Evolutionary conservation across 2,329 filamentous ascomycete species (phyloP).

Genomic region (Chaetomiaceae sp.): DNA sequence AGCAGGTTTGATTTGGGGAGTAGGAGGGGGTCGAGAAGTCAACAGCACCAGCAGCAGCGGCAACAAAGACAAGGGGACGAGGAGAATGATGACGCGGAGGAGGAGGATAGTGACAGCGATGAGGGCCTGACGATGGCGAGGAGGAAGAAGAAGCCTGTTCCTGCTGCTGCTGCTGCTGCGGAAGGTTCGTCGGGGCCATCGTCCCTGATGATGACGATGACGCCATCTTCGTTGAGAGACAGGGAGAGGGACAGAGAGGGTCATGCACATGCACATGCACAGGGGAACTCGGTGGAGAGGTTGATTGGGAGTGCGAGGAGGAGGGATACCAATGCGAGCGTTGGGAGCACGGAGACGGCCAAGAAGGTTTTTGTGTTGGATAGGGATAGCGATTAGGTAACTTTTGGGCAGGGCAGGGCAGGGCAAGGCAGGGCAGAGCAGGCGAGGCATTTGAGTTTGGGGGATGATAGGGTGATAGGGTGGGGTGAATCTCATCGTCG

Average conservation of each 20-base stretch:
- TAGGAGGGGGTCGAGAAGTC: no score
- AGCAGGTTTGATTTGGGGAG: no score
- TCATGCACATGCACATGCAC: slow-evolving; percentile 3
- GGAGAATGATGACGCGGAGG: slow-evolving; percentile 42
- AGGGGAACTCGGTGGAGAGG: slow-evolving; percentile 29
- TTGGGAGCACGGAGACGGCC: slow-evolving; percentile 59
- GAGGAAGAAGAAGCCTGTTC: slow-evolving; percentile 38
- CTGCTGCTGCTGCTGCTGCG: background rate
- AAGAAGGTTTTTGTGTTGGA: slow-evolving; percentile 51
- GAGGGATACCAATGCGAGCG: slow-evolving; percentile 57
- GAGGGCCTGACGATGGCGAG: slow-evolving; percentile 52
- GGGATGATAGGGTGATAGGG: no score
- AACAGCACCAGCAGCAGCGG: background rate
- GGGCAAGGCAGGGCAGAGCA: no score
- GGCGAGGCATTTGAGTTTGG: no score
- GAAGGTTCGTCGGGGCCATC: background rate
- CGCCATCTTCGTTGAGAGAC: no score
- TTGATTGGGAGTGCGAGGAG: slow-evolving; percentile 39
- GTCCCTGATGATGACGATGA: background rate
- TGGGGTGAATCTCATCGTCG: no score
- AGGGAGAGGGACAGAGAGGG: no score
- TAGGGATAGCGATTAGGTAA: slow-evolving; percentile 33
- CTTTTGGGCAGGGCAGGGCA: no score
- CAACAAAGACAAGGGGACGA: slow-evolving; percentile 12
- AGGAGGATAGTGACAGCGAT: slow-evolving; percentile 51